phyloP scores from a whole-genome alignment of 2,329 filamentous ascomycete genomes.

The Sarocladium strictum region DNA sequence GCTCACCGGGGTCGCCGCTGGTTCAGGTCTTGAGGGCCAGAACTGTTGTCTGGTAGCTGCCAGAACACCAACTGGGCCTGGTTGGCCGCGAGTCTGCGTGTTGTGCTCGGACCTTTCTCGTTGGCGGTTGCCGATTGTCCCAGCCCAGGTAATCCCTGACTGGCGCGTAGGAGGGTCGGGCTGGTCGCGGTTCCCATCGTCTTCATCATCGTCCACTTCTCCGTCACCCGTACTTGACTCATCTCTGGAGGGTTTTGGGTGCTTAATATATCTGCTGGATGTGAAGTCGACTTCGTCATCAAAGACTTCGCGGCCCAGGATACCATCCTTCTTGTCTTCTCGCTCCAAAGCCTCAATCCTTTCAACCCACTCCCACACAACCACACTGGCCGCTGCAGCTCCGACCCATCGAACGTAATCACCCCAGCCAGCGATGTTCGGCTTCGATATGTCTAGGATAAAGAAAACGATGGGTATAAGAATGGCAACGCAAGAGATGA shows the following conservation, averaged over 20 bases:
- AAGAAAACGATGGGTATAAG: conserved; percentile 90
- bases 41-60: conserved; percentile 35
- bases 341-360: conserved; percentile 87
- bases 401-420: conserved; percentile 97
- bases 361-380: conserved; percentile 98
- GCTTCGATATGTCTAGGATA: conserved; percentile 80
- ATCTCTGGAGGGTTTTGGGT: background rate
- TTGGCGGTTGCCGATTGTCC: conserved; percentile 1
- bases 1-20: conserved; percentile 51
- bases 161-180: background rate
- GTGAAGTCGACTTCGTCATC: conserved; percentile 43
- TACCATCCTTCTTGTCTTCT: conserved; percentile 90
- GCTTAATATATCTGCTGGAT: background rate
- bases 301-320: conserved; percentile 83
- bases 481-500: conserved; percentile 74
- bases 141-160: conserved; percentile 3
- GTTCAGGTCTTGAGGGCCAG: conserved; percentile 50
- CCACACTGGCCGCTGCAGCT: conserved; percentile 87
- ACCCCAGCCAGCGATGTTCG: conserved; percentile 84
- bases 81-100: background rate
- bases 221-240: conserved; percentile 13
- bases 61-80: background rate
- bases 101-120: background rate
- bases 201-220: conserved; percentile 25
- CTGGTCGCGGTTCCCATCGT: conserved; percentile 15